Base-by-base conservation (phyloP, 768 basidiomycete genomes). In the Leccinum disarticulatum region DNA sequence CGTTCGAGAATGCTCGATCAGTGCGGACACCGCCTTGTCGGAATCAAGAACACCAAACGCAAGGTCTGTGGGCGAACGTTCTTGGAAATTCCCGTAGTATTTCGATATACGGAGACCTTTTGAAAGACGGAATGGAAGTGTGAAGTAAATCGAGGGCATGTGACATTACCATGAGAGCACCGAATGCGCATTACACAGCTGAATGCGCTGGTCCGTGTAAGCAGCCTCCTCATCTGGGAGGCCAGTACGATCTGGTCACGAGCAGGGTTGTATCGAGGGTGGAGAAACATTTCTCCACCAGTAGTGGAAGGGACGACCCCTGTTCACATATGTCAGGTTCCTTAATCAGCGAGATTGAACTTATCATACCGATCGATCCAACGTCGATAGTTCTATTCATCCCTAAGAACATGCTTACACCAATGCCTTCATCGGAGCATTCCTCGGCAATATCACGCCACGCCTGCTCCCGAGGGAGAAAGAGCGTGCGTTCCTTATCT, bases 281-380 rank as follows among this genome's bases (percentile, higher is more conserved):
- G 90, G 77, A 88, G 96, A 75, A 90, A 95, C 1, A 96, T 67
- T 58, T 95, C 93, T 19, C 97, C 97, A 14, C 97, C 97, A 7
- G 93, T 93, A 11, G 85, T 70, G 0, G 86, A 86, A 1, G 89
- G 70, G 6, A 95, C 80, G 4, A 80, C 74, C 47, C 89, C 90
- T 87, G 60, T 13, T 28, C 19, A 54, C 5, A 6, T 38, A n/a
- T 51, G 54, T 63, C 51, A 67, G 46, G 31, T 58, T 54, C 43
- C 33, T 55, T 27, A 10, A 41, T 58, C 33, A 58, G 43, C 22
- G 52, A 59, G 33, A 7, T 48, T 33, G 36, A 56, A 61, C 3
- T 27, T 25, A 55, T 68, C 82, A 36, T 64, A 85, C 92, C 91
- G 55, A 99, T 85, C 6, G 90, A 92, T 5, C 87, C 96, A 3